Percentiles rank a stretch among this genome's conserved stretches.
Evolutionary conservation across 1,284 basidiomycete genomes (phyloP).

Genomic region (Flammula alnicola): DNA sequence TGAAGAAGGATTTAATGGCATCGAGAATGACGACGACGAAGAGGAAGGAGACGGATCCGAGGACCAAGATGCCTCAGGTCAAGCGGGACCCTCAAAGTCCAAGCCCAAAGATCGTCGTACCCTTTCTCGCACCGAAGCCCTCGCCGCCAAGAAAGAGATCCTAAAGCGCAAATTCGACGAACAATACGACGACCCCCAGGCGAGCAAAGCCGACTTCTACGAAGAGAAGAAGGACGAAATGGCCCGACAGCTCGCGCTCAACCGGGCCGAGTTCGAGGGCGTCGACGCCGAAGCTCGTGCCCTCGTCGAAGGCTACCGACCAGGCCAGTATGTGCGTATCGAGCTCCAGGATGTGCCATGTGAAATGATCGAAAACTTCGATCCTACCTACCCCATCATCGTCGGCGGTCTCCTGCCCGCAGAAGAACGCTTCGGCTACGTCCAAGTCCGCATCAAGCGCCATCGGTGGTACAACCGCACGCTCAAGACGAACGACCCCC

Average conservation of each 20-base stretch:
- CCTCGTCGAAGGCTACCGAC: slow-evolving; percentile 88
- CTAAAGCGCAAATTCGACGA: slow-evolving; percentile 97
- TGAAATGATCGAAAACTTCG: slow-evolving; percentile 94
- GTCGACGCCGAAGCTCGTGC: slow-evolving; percentile 81
- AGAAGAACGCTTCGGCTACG: slow-evolving; percentile 92
- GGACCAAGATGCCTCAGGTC: slow-evolving; percentile 11
- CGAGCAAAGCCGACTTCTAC: slow-evolving; percentile 84
- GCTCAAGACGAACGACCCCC: slow-evolving; percentile 96
- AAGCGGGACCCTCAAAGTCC: slow-evolving; percentile 13
- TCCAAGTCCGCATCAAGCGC: slow-evolving; percentile 95
- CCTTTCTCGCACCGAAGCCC: slow-evolving; percentile 55
- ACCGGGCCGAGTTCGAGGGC: slow-evolving; percentile 85
- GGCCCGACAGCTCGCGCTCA: slow-evolving; percentile 82
- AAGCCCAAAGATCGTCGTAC: slow-evolving; percentile 30
- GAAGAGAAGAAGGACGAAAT: slow-evolving; percentile 93
- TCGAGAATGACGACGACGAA: slow-evolving; percentile 48
- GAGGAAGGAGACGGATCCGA: slow-evolving; percentile 37
- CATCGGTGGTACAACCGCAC: slow-evolving; percentile 95
- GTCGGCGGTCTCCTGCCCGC: slow-evolving; percentile 92
- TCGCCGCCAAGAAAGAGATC: slow-evolving; percentile 88
- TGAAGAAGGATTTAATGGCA: slow-evolving; percentile 46
- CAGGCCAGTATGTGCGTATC: slow-evolving; percentile 94
- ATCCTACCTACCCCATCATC: slow-evolving; percentile 89
- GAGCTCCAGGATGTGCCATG: slow-evolving; percentile 86
- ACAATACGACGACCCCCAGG: slow-evolving; percentile 92